Evolutionary conservation across 2,329 filamentous ascomycete genomes (phyloP).

Genomic region (Graphilbum fragrans): DNA sequence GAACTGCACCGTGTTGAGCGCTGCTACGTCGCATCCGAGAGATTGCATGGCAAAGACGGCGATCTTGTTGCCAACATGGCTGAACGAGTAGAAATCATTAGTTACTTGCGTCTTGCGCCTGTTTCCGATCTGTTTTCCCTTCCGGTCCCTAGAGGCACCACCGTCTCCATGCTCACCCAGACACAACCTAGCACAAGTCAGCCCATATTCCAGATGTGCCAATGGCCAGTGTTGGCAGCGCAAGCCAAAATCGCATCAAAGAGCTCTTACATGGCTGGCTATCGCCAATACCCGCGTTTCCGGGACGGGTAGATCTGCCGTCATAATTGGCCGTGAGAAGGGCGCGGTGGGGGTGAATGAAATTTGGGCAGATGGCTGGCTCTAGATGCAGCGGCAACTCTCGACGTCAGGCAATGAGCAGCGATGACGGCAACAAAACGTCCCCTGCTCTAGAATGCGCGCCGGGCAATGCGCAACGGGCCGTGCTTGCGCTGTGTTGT

Average conservation of each 20-base stretch:
- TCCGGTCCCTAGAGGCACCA: no score
- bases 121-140: no score
- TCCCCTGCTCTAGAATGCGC: no score
- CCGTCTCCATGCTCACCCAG: conserved; percentile 43
- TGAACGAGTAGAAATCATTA: conserved; percentile 26
- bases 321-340: conserved; percentile 17
- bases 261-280: conserved; percentile 75
- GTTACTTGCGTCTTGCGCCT: no score
- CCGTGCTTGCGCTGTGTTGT: no score
- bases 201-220: conserved; percentile 3
- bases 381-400: no score
- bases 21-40: conserved; percentile 84
- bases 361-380: not conserved
- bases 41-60: conserved; percentile 90
- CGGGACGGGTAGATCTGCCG: conserved; percentile 31
- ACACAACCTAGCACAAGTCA: conserved; percentile 46
- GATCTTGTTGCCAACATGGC: conserved; percentile 97
- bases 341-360: not conserved
- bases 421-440: no score
- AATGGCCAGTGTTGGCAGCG: no score
- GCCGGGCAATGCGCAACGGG: no score
- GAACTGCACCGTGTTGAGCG: conserved; percentile 94
- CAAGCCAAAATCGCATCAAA: no score
- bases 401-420: no score
- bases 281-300: conserved; percentile 68